These are phyloP conservation scores for Madurella fahalii DNA, from an alignment of 2,329 filamentous ascomycete genomes.

Conservation along the genomic window DNA sequence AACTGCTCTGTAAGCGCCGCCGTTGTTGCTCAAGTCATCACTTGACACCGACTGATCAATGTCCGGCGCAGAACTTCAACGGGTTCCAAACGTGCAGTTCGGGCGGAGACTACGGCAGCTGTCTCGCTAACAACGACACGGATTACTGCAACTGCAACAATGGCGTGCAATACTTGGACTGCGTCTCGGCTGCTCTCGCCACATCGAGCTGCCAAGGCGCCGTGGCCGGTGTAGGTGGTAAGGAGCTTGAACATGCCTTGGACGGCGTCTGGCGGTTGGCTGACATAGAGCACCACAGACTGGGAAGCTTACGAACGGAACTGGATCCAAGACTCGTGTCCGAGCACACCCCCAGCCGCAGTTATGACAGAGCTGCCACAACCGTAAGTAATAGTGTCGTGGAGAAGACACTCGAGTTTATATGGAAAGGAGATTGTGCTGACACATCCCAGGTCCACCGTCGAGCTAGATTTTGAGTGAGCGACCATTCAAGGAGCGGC, in stretches of 20 bases:
- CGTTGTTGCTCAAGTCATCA: background rate
- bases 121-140: constrained; percentile 8
- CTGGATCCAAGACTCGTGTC: constrained; percentile 17
- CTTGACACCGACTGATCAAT: background rate
- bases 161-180: constrained; percentile 20
- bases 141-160: constrained; percentile 18
- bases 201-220: constrained; percentile 16
- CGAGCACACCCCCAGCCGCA: constrained; percentile 11
- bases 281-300: constrained; percentile 4
- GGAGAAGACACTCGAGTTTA: no score
- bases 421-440: background rate
- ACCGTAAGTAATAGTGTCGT: constrained; percentile 10
- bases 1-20: background rate
- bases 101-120: constrained; percentile 16
- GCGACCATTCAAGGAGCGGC: background rate
- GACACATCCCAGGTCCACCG: constrained; percentile 9
- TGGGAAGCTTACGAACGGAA: constrained; percentile 19
- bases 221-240: constrained; percentile 6
- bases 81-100: constrained; percentile 21
- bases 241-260: background rate
- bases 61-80: constrained; percentile 13
- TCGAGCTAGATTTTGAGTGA: constrained; percentile 14
- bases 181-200: constrained; percentile 18
- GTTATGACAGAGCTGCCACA: constrained; percentile 19
- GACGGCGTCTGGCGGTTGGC: background rate